Evolutionary conservation across 2,329 filamentous ascomycete genomes (phyloP).

Genomic region (Trichoderma hamatum): DNA sequence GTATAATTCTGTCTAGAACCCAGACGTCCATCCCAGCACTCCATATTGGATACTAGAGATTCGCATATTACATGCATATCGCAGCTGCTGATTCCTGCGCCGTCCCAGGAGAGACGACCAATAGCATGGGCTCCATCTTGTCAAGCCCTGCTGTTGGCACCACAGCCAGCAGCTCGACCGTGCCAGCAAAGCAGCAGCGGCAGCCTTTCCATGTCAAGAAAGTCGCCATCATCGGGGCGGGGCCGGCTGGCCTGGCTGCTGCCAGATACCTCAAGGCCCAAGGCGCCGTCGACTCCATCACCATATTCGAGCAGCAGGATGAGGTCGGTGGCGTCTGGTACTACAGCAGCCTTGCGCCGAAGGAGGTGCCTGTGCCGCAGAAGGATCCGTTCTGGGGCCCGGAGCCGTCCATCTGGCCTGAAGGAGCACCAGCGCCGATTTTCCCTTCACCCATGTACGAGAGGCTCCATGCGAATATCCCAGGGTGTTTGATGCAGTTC

Average conservation of each 20-base stretch:
- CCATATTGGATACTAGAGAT: neutral
- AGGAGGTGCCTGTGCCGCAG: constrained; percentile 64
- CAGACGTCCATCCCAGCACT: neutral
- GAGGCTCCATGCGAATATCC: constrained; percentile 83
- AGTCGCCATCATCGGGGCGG: constrained; percentile 81
- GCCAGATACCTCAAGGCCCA: constrained; percentile 81
- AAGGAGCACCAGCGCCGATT: constrained; percentile 49
- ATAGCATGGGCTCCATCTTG: constrained; percentile 23
- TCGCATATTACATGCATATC: neutral
- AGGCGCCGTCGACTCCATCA: constrained; percentile 66
- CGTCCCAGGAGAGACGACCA: neutral
- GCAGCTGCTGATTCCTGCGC: neutral
- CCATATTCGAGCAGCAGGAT: constrained; percentile 79
- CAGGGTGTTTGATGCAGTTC: constrained; percentile 78
- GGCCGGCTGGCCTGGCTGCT: constrained; percentile 75
- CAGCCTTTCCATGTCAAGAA: constrained; percentile 55
- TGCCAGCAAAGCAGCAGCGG: constrained; percentile 31
- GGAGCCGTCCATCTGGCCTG: constrained; percentile 63
- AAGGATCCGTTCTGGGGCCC: constrained; percentile 64
- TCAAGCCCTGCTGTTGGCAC: constrained; percentile 28
- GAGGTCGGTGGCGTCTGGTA: constrained; percentile 85
- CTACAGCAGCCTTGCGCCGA: constrained; percentile 61
- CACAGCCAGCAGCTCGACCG: constrained; percentile 32
- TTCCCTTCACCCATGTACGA: constrained; percentile 88
- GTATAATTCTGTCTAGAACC: neutral